Evolutionary conservation across 176 grass and related monocot species (phyloP).

Genomic region (Secale cereale): DNA sequence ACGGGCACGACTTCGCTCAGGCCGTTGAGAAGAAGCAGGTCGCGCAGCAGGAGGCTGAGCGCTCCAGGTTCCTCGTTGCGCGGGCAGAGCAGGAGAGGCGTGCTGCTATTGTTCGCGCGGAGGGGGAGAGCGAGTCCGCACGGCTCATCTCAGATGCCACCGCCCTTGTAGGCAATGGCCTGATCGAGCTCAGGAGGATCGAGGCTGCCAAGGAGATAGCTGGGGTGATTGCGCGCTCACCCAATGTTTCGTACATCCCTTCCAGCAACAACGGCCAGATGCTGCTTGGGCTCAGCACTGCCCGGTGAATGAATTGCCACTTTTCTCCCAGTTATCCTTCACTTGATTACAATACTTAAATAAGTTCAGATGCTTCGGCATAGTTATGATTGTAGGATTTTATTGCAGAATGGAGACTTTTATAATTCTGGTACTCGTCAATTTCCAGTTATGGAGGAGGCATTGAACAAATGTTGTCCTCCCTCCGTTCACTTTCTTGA

Average conservation of each 20-base stretch:
- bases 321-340: not conserved
- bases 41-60: constrained; percentile 98
- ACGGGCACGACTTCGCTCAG: constrained; percentile 73
- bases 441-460: not conserved
- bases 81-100: constrained; percentile 90
- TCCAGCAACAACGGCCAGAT: constrained; percentile 46
- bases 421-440: too few relatives aligned
- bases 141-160: constrained; percentile 87
- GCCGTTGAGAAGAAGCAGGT: constrained; percentile 99
- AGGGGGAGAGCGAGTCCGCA: constrained; percentile 87
- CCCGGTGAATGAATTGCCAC: constrained; percentile 39
- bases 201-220: constrained; percentile 89
- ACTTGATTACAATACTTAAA: not conserved
- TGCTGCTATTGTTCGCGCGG: constrained; percentile 76
- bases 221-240: constrained; percentile 43
- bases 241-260: constrained; percentile 72
- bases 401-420: not conserved
- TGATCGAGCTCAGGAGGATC: constrained; percentile 88
- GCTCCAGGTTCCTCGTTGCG: constrained; percentile 97
- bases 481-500: too few relatives aligned
- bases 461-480: constrained; percentile 1
- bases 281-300: constrained; percentile 61
- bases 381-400: not conserved
- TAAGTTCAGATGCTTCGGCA: not conserved
- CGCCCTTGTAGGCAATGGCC: constrained; percentile 36